Base-by-base conservation (phyloP, 108 stramenopile genomes). In the Nitzschia sp. region DNA sequence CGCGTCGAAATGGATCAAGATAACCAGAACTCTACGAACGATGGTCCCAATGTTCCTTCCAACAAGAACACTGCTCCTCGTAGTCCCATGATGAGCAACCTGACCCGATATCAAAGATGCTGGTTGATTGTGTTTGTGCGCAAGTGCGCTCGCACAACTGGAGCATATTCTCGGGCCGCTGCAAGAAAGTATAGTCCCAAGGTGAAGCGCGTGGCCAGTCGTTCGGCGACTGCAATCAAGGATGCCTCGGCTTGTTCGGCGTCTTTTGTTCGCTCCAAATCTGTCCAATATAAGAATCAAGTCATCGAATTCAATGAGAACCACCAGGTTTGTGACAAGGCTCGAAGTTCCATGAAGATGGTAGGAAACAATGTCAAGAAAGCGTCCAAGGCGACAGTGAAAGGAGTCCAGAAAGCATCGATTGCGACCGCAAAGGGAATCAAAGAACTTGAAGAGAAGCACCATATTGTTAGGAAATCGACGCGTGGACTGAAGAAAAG, bases 361-460 rank as follows among this genome's bases (percentile, higher is more conserved):
- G 23, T 45, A 15, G 55, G 55, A 11, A 29, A 32, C 4, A 4
- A 17, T 32, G 21, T 63, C 6, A 53, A 66, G 25, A 17, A 50
- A 9, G 66, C 53, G 0, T 66, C 66, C 29, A 54, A 30, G 16
- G 4, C 28, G 6, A 55, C 66, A 8, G 35, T 36, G 21, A 38
- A 55, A 27, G 66, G 53, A 22, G 53, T 66, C 1, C 33, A 66
- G 33, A 1, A 29, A 36, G 53, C 33, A 2, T 54, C 53, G 8
- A 26, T 53, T 27, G 26, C 46, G 5, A 66, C 66, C 2, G 22
- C 33, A 13, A 54, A 41, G 13, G 53, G 52, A 22, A 66, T 55
- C 16, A 29, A 41, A 25, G 53, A 66, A 11, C 38, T 54, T 33
- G 66, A 66, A 25, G 52, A 26, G n/a, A 55, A 66, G n/a, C 66